A percentile compares a stretch with the other conserved stretches of the same genome.
Conservation (phyloP, 2,329 filamentous ascomycete genomes). For the Cytospora mali region DNA sequence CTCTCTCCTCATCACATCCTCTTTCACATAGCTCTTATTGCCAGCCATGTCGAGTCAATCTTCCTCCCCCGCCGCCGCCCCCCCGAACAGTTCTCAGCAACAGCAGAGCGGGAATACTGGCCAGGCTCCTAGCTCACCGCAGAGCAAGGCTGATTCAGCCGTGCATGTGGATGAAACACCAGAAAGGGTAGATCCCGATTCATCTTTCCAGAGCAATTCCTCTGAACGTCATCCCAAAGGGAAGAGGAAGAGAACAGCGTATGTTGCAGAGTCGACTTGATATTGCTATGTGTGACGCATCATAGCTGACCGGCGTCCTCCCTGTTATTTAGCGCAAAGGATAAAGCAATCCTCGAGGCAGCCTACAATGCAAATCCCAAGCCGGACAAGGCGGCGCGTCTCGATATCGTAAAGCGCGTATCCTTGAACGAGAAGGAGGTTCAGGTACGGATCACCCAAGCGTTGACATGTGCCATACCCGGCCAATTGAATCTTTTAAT, state of each 20-base stretch:
- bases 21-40: background rate
- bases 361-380: conserved; percentile 86
- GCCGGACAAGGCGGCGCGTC: conserved; percentile 85
- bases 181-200: conserved; percentile 22
- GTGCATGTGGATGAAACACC: conserved; percentile 17
- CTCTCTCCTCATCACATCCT: background rate
- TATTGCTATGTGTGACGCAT: conserved; percentile 6
- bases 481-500: conserved; percentile 12
- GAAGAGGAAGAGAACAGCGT: conserved; percentile 67
- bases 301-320: conserved; percentile 12
- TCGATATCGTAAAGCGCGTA: conserved; percentile 81
- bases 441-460: conserved; percentile 67
- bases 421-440: conserved; percentile 94
- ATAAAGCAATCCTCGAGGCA: conserved; percentile 84
- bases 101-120: conserved; percentile 16
- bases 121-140: conserved; percentile 23
- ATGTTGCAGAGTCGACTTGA: conserved; percentile 39
- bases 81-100: conserved; percentile 22
- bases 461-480: conserved; percentile 4
- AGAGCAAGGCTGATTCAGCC: conserved; percentile 21
- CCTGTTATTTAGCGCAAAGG: conserved; percentile 66
- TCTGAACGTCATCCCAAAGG: conserved; percentile 56
- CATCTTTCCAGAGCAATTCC: conserved; percentile 27
- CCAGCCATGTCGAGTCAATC: conserved; percentile 27
- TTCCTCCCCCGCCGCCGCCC: conserved; percentile 21